Conservation (phyloP, 352 stramenopile genomes). For the Halophytophthora batemanensis region DNA sequence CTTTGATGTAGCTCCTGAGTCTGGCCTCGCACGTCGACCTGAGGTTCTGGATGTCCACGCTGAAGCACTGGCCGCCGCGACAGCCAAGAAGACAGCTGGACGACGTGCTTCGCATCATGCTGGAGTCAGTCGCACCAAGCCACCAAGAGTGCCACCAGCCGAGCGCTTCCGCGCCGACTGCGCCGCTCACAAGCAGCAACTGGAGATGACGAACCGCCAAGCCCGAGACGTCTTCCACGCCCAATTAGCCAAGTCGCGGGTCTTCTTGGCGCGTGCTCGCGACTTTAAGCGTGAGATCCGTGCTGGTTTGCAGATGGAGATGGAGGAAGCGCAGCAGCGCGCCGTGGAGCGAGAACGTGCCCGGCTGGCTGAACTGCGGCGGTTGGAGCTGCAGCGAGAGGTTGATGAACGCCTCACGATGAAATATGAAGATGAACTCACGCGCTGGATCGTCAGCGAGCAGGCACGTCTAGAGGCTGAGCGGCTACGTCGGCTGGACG, state of each 20-base stretch:
- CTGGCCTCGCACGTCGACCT: constrained; percentile 38
- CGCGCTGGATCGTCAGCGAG: constrained; percentile 52
- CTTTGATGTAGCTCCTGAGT: constrained; percentile 39
- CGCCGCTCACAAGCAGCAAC: constrained; percentile 6
- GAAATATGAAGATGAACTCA: constrained; percentile 72
- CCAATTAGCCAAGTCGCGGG: constrained; percentile 11
- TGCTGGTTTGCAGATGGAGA: constrained; percentile 55
- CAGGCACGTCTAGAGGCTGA: constrained; percentile 44
- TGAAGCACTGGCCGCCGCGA: constrained; percentile 14
- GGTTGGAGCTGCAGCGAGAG: constrained; percentile 42
- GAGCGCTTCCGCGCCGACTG: constrained; percentile 36
- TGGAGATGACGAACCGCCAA: constrained; percentile 6
- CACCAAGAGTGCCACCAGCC: constrained; percentile 29
- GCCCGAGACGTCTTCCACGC: constrained; percentile 16
- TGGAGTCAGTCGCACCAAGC: not conserved
- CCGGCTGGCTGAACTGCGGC: constrained; percentile 28
- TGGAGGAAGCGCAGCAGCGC: constrained; percentile 57
- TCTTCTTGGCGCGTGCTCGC: constrained; percentile 30
- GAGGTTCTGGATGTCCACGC: constrained; percentile 37
- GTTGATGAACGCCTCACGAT: constrained; percentile 53
- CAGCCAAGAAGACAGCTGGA: constrained; percentile 19
- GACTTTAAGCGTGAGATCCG: constrained; percentile 64
- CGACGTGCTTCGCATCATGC: not conserved
- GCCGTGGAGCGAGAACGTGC: constrained; percentile 45
- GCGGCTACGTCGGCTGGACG: constrained; percentile 32